Evolutionary conservation across 2,329 filamentous ascomycete genomes (phyloP), one percentile per base, ranked within the genome.

Genomic region (Alternaria longipes): DNA sequence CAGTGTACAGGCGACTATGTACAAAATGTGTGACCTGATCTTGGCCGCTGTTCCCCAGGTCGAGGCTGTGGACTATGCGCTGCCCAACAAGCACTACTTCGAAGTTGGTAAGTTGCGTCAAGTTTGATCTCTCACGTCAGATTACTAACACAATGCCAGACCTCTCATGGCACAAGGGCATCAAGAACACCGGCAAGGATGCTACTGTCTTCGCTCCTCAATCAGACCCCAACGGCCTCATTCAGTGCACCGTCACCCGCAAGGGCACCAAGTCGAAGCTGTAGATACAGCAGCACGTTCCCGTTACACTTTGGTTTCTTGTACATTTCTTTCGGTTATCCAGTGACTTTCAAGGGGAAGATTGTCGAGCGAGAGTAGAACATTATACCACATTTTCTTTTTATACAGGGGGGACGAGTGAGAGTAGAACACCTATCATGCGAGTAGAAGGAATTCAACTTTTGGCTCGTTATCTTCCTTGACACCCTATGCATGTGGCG

Each of bases 71-170:
- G 87, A 90, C 71, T 98, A 97, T 78, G 85, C 90, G 8, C 85
- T 99, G 74, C 95, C 95, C 11, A 99, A 99, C 85, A 98, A 97
- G 84, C 95, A 99, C 82, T 98, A 97, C 83, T 98, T 98, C 76
- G 94, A 98, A 81, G 90, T 98, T 79, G 91, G 89, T 93, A 83
- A 82, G 90, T 84, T 59, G 24, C 55, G 36, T 26, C 22, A 36
- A 50, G 22, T 38, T 18, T 9, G 34, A 11, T 5, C 50, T 38
- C 42, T 22, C 40, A 6, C 14, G 18, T 2, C 12, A 42, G 38
- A 18, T 32, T 22, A 28, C 67, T 70, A 63, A 70, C 59, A 64
- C 56, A 56, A 50, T 12, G 12, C 9, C 74, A 94, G 94, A 98
- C 77, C 82, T 99, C 75, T 94, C 91, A 82, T 99, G 95, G 95